Percentiles rank a stretch among this genome's conserved stretches.
Conservation (phyloP, 2,329 filamentous ascomycete species). For the Rachicladosporium sp. region DNA sequence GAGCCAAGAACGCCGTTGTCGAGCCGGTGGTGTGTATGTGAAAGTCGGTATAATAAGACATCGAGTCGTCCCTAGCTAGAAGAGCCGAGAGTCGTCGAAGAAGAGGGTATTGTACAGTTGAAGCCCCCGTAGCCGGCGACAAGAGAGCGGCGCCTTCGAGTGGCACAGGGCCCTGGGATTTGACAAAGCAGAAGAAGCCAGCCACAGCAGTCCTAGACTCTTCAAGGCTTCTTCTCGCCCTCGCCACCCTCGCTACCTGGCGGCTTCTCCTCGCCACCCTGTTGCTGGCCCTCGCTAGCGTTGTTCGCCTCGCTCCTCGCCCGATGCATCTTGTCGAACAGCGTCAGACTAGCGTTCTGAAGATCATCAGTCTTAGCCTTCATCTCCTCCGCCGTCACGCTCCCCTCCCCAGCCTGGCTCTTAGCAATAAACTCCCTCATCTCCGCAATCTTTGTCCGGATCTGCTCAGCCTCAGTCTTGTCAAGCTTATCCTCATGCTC, state of each 20-base stretch:
- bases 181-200: too few relatives aligned
- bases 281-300: slow-evolving; percentile 40
- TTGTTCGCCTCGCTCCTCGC: slow-evolving; percentile 49
- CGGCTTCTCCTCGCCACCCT: slow-evolving; percentile 24
- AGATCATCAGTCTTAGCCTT: slow-evolving; percentile 99
- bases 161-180: too few relatives aligned
- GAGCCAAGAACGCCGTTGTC: too few relatives aligned
- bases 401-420: slow-evolving; percentile 85
- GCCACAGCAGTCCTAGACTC: too few relatives aligned
- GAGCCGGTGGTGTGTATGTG: too few relatives aligned
- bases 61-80: too few relatives aligned
- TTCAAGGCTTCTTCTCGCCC: slow-evolving; percentile 64
- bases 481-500: slow-evolving; percentile 93
- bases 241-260: slow-evolving; percentile 33
- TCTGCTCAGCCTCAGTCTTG: slow-evolving; percentile 85
- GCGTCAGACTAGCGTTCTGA: slow-evolving; percentile 85
- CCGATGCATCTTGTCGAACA: slow-evolving; percentile 99
- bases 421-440: slow-evolving; percentile 73
- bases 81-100: too few relatives aligned
- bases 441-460: slow-evolving; percentile 92
- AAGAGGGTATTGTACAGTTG: too few relatives aligned
- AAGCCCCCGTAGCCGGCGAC: slow-evolving; percentile 2
- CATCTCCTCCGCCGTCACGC: slow-evolving; percentile 76
- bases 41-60: too few relatives aligned
- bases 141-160: too few relatives aligned